A percentile compares a stretch with the other conserved stretches of the same genome.
Conservation (phyloP, 805 yeast species). For the Kazachstania africana region DNA sequence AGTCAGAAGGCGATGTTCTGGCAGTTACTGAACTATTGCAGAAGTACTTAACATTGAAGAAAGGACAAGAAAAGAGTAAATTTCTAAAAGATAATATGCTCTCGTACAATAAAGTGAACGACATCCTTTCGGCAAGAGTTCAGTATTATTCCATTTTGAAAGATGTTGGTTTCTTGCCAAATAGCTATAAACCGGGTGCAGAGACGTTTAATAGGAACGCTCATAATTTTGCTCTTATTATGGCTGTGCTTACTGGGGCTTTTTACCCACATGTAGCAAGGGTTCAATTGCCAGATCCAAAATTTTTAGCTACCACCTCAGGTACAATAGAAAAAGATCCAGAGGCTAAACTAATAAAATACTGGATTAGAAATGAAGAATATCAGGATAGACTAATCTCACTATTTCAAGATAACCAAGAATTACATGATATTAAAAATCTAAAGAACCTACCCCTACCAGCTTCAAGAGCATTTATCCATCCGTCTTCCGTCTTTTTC, state of each 20-base stretch:
- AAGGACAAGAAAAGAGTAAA: slow-evolving; percentile 23
- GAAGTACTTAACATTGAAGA: slow-evolving; percentile 32
- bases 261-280: slow-evolving; percentile 75
- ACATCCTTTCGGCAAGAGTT: slow-evolving; percentile 54
- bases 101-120: slow-evolving; percentile 55
- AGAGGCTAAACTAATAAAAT: slow-evolving; percentile 60
- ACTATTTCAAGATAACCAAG: slow-evolving; percentile 5
- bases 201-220: slow-evolving; percentile 36
- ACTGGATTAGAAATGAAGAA: slow-evolving; percentile 59
- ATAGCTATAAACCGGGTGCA: slow-evolving; percentile 31
- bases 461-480: slow-evolving; percentile 65
- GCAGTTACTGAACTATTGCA: slow-evolving; percentile 51
- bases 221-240: slow-evolving; percentile 38
- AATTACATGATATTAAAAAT: background rate
- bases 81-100: slow-evolving; percentile 48
- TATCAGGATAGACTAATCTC: slow-evolving; percentile 27
- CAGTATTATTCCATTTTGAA: slow-evolving; percentile 63
- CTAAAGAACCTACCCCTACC: slow-evolving; percentile 30
- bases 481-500: slow-evolving; percentile 75
- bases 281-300: slow-evolving; percentile 73
- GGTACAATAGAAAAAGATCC: slow-evolving; percentile 85
- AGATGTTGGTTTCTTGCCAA: slow-evolving; percentile 68
- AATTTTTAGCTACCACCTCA: slow-evolving; percentile 50
- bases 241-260: slow-evolving; percentile 67
- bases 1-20: slow-evolving; percentile 56